Base-by-base conservation (phyloP, 768 basidiomycete species). In the Tulasnella sp. region DNA sequence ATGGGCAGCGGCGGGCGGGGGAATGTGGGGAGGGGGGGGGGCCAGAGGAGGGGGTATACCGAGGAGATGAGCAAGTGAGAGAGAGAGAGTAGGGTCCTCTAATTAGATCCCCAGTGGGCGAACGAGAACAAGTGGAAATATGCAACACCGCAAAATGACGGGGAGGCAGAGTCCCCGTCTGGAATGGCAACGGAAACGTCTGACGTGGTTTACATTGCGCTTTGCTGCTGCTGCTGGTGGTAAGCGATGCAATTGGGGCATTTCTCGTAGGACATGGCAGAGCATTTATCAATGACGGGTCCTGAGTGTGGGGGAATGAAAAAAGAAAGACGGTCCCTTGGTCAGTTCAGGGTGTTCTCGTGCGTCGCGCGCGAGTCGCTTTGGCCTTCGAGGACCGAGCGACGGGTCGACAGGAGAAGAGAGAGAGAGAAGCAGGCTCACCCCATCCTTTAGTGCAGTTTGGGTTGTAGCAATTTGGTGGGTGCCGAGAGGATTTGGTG, bases 381-480 rank as follows among this genome's bases (percentile, higher is more conserved):
- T 38, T 74, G 71, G 40, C 71, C 40, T 36, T 68, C 31, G 62
- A 34, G 62, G 75, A 76, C 52, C 39, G 24, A 27, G 14, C 39
- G 75, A 52, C 42, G 39, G 24, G 42, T 31, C 44, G 24, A 27
- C 39, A 77, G 58, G 19, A n/a, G 10, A 42, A 79, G 40, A 79
- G n/a, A n/a, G n/a, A n/a, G n/a, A n/a, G n/a, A n/a, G n/a, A 10
- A 6, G 31, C 24, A 27, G 36, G 73, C 71, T 79, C 71, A 79
- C 71, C 71, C 78, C 71, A 72, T 39, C 44, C 71, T 8, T 24
- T 8, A 24, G 38, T 46, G 39, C 78, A 79, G 19, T 42, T 40
- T 46, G 78, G 78, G 48, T 40, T 10, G 48, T 79, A 79, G 71
- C 78, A 79, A 42, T 72, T 73, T 79, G 78, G n/a, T 46, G 78